Percentiles rank a stretch among this genome's conserved stretches.
phyloP scores from a whole-genome alignment of 208 protist genomes.

The Kentomonas sorsogonicus region DNA sequence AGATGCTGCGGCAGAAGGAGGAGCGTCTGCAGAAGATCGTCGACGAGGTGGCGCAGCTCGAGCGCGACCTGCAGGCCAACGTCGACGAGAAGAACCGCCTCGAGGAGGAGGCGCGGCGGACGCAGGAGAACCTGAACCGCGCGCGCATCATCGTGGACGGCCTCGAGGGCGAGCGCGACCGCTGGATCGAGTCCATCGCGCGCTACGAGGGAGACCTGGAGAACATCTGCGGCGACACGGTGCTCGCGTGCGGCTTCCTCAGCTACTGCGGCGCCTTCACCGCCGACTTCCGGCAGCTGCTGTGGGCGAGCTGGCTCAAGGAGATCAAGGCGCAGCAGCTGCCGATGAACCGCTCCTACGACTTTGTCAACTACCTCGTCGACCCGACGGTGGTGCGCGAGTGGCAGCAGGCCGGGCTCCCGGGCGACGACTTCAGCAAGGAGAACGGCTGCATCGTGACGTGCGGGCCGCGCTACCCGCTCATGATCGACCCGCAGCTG shows the following conservation, averaged over 20 bases:
- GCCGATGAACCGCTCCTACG: constrained; percentile 80
- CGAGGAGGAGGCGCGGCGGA: constrained; percentile 87
- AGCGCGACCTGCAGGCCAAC: constrained; percentile 86
- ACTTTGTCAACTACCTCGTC: constrained; percentile 93
- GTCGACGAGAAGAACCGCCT: constrained; percentile 92
- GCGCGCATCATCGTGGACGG: constrained; percentile 96
- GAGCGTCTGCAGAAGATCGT: constrained; percentile 90
- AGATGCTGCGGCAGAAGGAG: constrained; percentile 91
- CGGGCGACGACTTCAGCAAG: constrained; percentile 93
- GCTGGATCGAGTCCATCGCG: constrained; percentile 95
- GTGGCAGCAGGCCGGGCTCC: constrained; percentile 96
- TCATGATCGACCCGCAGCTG: constrained; percentile 99
- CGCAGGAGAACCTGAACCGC: constrained; percentile 95
- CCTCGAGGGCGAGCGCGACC: constrained; percentile 94
- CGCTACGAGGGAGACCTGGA: constrained; percentile 84
- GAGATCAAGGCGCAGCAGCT: constrained; percentile 83
- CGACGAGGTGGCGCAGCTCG: constrained; percentile 90
- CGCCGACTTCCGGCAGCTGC: constrained; percentile 88
- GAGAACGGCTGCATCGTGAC: constrained; percentile 98
- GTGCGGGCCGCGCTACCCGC: constrained; percentile 92
- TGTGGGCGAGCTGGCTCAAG: constrained; percentile 92
- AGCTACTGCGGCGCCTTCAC: constrained; percentile 97
- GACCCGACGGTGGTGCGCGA: constrained; percentile 94
- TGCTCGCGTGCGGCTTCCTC: constrained; percentile 96
- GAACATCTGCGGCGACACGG: constrained; percentile 94